Evolutionary conservation across 164 flowering plant species (phyloP).

Genomic region (grape (Vitis vinifera)): DNA sequence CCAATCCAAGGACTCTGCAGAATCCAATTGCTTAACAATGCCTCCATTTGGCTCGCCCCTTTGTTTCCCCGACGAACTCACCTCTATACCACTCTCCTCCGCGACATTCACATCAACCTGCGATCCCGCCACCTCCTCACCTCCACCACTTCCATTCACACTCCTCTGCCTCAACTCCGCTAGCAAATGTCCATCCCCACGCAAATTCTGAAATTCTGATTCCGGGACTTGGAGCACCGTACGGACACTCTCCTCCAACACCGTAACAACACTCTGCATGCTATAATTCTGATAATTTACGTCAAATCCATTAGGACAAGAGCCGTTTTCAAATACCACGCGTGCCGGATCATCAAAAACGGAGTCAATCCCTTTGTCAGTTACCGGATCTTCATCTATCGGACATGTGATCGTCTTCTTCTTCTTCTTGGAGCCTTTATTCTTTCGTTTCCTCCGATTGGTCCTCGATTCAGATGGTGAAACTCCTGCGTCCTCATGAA

Average conservation of each 20-base stretch:
- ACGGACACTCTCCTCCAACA: conserved; percentile 24
- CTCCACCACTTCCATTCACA: conserved; percentile 38
- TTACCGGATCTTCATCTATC: conserved; percentile 24
- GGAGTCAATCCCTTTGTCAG: conserved; percentile 10
- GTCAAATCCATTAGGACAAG: conserved; percentile 7
- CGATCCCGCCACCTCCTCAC: conserved; percentile 7
- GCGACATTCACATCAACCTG: conserved; percentile 9
- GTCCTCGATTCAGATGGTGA: not conserved
- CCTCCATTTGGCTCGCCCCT: conserved; percentile 34
- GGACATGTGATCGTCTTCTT: conserved; percentile 19
- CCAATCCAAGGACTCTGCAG: conserved; percentile 75
- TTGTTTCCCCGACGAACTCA: conserved; percentile 17
- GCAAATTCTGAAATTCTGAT: conserved; percentile 20
- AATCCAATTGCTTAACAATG: conserved; percentile 41
- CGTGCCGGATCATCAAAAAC: conserved; percentile 13
- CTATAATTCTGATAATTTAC: conserved; percentile 14
- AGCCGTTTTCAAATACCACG: not conserved
- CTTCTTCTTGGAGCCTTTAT: conserved; percentile 31
- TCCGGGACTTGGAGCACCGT: conserved; percentile 18
- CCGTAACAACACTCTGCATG: conserved; percentile 18
- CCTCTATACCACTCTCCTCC: conserved; percentile 29
- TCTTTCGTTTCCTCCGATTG: conserved; percentile 33
- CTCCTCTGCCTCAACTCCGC: conserved; percentile 73
- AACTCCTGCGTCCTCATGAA: not conserved
- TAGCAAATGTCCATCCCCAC: conserved; percentile 14